Percentiles rank a stretch among this genome's conserved stretches.
These are phyloP conservation scores for Saposhnikovia divaricata DNA, from an alignment of 129 eudicot species.

Conservation along the genomic window DNA sequence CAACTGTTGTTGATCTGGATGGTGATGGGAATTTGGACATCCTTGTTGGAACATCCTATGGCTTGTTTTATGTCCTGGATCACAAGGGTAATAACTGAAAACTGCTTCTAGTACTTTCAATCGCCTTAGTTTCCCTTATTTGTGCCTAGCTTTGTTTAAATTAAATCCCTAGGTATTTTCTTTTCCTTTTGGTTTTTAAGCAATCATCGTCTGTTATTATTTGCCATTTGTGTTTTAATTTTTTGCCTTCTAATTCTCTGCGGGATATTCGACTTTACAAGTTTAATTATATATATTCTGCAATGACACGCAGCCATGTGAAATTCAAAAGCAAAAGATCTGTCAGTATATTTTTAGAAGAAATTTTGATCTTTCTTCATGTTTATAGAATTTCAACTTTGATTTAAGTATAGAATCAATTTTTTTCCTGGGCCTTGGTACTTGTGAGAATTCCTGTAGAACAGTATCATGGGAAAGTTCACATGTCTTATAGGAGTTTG, in stretches of 20 bases:
- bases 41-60: slow-evolving; percentile 96
- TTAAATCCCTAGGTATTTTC: background rate
- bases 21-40: slow-evolving; percentile 95
- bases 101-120: background rate
- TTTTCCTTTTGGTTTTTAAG: background rate
- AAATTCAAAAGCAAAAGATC: background rate
- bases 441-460: background rate
- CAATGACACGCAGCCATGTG: background rate
- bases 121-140: background rate
- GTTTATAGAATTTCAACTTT: background rate
- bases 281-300: background rate
- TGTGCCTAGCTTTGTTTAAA: background rate
- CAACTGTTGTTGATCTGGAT: slow-evolving; percentile 95
- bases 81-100: slow-evolving; percentile 59
- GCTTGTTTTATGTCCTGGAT: slow-evolving; percentile 79
- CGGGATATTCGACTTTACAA: background rate
- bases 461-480: background rate
- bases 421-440: background rate
- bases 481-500: background rate
- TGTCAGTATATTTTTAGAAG: background rate
- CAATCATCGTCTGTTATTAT: background rate
- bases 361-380: background rate
- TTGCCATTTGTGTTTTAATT: background rate
- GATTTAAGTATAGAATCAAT: background rate
- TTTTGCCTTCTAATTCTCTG: background rate